phyloP scores from a whole-genome alignment of 1,284 basidiomycete genomes.

The Schizophyllum amplum region DNA sequence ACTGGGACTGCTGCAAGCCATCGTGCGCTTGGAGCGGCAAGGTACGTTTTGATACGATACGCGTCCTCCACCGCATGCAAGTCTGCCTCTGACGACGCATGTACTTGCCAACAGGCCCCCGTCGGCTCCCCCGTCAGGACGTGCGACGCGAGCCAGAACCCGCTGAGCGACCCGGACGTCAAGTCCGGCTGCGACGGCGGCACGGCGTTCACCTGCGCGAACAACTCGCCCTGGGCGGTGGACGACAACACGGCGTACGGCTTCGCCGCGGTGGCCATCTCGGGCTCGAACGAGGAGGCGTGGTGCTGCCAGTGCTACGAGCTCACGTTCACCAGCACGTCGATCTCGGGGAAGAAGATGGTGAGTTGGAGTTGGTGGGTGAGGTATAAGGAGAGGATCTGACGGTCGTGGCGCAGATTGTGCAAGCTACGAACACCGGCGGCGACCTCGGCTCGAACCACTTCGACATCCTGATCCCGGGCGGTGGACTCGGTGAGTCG shows the following conservation, averaged over 20 bases:
- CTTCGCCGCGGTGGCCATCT: slow-evolving; percentile 12
- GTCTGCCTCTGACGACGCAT: neutral
- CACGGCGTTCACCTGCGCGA: slow-evolving; percentile 11
- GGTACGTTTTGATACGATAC: neutral
- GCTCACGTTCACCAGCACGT: slow-evolving; percentile 11
- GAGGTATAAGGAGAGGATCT: neutral
- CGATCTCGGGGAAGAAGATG: slow-evolving; percentile 13
- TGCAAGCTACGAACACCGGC: slow-evolving; percentile 14
- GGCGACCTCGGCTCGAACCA: slow-evolving; percentile 14
- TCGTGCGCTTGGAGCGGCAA: slow-evolving; percentile 11
- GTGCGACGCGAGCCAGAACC: slow-evolving; percentile 8
- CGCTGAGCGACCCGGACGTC: slow-evolving; percentile 11
- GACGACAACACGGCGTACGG: slow-evolving; percentile 11
- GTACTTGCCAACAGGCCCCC: slow-evolving; percentile 5
- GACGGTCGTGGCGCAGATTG: slow-evolving; percentile 1
- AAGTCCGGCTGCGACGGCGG: slow-evolving; percentile 13
- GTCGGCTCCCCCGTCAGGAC: slow-evolving; percentile 11
- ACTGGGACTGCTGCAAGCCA: slow-evolving; percentile 15
- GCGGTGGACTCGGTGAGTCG: slow-evolving; percentile 11
- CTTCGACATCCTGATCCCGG: slow-evolving; percentile 14
- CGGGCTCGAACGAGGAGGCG: slow-evolving; percentile 7
- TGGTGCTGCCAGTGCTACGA: neutral
- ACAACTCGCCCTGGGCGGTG: slow-evolving; percentile 13
- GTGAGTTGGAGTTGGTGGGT: neutral
- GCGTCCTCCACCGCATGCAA: neutral